Conservation (phyloP, 2,329 filamentous ascomycete species). For the Penicillium sp. region DNA sequence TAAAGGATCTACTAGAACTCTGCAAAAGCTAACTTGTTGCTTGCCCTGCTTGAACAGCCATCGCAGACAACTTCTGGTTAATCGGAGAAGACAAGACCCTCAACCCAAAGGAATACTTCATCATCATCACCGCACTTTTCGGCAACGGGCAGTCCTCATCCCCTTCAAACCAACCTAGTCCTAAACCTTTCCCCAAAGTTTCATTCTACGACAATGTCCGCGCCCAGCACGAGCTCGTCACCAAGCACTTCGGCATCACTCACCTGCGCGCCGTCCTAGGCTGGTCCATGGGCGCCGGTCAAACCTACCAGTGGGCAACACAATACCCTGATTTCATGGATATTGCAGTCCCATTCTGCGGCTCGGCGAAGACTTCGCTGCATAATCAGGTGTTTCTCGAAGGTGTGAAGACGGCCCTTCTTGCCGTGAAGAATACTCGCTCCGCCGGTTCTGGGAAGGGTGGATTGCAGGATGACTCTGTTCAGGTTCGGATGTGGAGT, state of each 20-base stretch:
- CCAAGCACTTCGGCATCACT: constrained; percentile 64
- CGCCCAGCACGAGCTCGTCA: constrained; percentile 71
- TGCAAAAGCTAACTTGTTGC: not conserved
- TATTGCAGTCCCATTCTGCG: constrained; percentile 69
- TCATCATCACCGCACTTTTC: constrained; percentile 71
- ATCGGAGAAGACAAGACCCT: constrained; percentile 70
- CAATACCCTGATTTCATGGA: constrained; percentile 71
- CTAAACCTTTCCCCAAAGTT: constrained; percentile 66
- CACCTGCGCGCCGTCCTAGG: constrained; percentile 69
- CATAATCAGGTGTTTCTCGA: constrained; percentile 74
- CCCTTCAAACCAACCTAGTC: constrained; percentile 64
- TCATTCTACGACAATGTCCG: constrained; percentile 72
- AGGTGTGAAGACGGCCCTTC: constrained; percentile 65
- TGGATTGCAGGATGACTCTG: constrained; percentile 47
- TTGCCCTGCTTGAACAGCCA: constrained; percentile 46
- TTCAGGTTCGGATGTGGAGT: constrained; percentile 58
- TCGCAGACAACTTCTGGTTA: constrained; percentile 77
- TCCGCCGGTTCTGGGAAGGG: constrained; percentile 60
- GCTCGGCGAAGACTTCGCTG: constrained; percentile 66
- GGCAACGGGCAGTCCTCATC: constrained; percentile 72
- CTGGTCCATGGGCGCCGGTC: constrained; percentile 74
- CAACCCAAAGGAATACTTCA: constrained; percentile 69
- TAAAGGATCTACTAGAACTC: not conserved
- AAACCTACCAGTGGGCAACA: constrained; percentile 69
- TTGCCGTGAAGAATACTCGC: constrained; percentile 61